A percentile compares a stretch with the other conserved stretches of the same genome.
phyloP scores from a whole-genome alignment of 768 basidiomycete genomes.

The Serendipita sp. region DNA sequence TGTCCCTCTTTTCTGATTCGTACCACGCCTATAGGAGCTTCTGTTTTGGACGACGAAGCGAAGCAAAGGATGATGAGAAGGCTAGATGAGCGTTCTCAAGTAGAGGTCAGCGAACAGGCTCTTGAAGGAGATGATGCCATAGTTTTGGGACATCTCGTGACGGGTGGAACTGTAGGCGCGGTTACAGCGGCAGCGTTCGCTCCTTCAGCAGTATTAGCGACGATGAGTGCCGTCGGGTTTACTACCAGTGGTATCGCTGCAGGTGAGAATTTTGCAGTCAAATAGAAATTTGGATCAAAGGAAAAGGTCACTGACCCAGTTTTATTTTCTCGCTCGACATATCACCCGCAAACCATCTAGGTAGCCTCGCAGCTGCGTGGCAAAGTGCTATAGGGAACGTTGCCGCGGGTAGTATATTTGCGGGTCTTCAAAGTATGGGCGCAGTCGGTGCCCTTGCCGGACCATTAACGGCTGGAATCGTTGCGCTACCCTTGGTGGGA shows the following conservation, averaged over 20 bases:
- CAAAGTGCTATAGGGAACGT: conserved; percentile 4
- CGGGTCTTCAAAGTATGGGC: neutral
- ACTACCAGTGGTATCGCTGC: neutral
- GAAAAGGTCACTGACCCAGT: no score
- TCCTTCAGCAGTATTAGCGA: neutral
- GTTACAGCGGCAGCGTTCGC: neutral
- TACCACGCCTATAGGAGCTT: no score
- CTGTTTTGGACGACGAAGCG: no score
- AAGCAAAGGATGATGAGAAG: no score
- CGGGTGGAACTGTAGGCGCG: neutral
- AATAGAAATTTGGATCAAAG: no score
- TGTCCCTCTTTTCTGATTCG: no score
- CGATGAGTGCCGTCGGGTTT: neutral
- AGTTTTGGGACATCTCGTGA: no score
- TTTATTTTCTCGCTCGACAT: no score
- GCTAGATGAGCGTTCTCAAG: no score
- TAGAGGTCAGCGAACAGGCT: no score
- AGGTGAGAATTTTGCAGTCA: neutral
- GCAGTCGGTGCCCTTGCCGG: neutral
- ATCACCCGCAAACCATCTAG: neutral
- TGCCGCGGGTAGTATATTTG: neutral
- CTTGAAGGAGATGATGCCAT: no score
- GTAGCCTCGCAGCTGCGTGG: neutral
- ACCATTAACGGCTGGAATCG: neutral
- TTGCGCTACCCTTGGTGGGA: neutral